Conservation (phyloP, 225 moss, liverwort and hornwort genomes). For the Straminergon stramineum region DNA sequence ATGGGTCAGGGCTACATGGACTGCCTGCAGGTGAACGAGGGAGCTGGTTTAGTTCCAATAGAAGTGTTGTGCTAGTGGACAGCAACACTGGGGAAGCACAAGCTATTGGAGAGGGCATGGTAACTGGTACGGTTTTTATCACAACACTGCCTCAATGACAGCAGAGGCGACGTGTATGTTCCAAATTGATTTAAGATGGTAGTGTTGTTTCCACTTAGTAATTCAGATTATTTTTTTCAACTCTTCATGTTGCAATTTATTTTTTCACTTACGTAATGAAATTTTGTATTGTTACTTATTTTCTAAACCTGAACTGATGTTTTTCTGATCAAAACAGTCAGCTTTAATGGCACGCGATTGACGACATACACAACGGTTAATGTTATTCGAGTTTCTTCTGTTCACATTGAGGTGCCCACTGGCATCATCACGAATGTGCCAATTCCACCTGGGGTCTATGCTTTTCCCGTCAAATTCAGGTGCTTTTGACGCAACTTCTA, state of each 20-base stretch:
- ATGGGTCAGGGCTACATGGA: conserved; percentile 45
- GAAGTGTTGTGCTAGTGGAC: conserved; percentile 56
- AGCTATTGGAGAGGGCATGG: conserved; percentile 65
- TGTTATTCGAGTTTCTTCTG: conserved; percentile 59
- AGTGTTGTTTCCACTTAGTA: neutral
- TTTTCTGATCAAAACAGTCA: conserved; percentile 40
- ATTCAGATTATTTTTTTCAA: neutral
- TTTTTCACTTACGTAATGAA: neutral
- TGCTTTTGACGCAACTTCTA: conserved; percentile 1
- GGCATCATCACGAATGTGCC: conserved; percentile 63
- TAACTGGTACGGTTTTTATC: conserved; percentile 30
- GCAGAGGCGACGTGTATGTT: neutral
- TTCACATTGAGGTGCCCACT: conserved; percentile 47
- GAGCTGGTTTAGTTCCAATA: conserved; percentile 70
- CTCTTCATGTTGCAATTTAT: neutral
- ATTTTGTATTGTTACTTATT: neutral
- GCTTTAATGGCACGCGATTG: conserved; percentile 81
- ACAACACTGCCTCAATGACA: neutral
- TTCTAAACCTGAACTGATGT: neutral
- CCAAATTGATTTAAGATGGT: neutral
- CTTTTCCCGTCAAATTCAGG: conserved; percentile 81
- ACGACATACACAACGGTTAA: conserved; percentile 69
- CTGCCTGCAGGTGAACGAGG: conserved; percentile 68
- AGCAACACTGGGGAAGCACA: conserved; percentile 53
- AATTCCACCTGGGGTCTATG: conserved; percentile 48